phyloP scores from a whole-genome alignment of 768 basidiomycete species.

The Baorangia bicolor region DNA sequence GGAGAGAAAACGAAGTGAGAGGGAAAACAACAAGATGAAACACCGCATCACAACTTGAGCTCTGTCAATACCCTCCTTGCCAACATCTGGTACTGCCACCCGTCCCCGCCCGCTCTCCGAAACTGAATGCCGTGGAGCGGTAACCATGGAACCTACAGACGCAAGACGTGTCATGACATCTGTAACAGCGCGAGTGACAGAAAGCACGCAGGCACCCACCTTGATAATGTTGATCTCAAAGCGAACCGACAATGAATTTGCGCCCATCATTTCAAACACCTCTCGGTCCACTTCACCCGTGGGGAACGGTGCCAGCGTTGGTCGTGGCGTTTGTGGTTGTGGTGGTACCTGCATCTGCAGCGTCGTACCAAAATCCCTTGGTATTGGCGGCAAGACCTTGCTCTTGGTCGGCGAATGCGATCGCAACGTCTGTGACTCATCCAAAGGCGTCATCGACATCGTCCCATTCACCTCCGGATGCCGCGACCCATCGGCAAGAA shows the following conservation, averaged over 20 bases:
- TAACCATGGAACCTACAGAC: conserved; percentile 79
- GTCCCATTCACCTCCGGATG: conserved; percentile 28
- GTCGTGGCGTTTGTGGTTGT: conserved; percentile 37
- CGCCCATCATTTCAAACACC: conserved; percentile 69
- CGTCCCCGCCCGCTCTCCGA: conserved; percentile 84
- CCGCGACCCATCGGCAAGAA: conserved; percentile 36
- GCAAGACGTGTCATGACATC: not conserved
- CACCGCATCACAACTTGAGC: conserved; percentile 64
- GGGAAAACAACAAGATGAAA: not conserved
- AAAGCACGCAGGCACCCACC: conserved; percentile 45
- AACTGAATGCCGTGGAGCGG: conserved; percentile 96
- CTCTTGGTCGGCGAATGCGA: conserved; percentile 53
- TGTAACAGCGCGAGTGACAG: not conserved
- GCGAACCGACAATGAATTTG: conserved; percentile 81
- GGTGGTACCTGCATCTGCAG: conserved; percentile 12
- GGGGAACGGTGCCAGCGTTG: conserved; percentile 49
- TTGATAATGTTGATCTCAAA: conserved; percentile 99
- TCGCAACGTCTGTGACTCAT: conserved; percentile 36
- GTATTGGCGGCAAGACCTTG: conserved; percentile 78
- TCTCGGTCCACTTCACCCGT: conserved; percentile 68
- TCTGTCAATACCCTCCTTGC: conserved; percentile 85
- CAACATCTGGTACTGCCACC: conserved; percentile 98
- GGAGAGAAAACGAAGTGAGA: not conserved
- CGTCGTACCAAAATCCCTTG: conserved; percentile 57
- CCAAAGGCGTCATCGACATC: conserved; percentile 16